Conservation (phyloP, 495 filamentous ascomycete species). For the Aspergillus carlsbadensis region DNA sequence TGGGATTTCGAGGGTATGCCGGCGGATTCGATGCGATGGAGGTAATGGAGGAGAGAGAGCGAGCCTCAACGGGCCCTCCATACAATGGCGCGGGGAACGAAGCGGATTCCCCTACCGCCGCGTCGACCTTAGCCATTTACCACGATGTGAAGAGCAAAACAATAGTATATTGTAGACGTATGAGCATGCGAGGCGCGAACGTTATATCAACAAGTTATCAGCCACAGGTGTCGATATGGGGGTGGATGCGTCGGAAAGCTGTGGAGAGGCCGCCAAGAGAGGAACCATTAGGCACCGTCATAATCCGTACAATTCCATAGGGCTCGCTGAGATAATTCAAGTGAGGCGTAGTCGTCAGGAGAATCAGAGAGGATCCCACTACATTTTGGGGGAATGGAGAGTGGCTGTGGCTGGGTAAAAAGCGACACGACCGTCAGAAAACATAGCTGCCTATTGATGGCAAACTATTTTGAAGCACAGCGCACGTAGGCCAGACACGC, state of each 20-base stretch:
- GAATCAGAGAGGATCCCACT: neutral
- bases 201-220: slow-evolving; percentile 13
- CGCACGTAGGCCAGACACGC: neutral
- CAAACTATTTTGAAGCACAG: slow-evolving; percentile 2
- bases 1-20: slow-evolving; percentile 73
- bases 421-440: slow-evolving; percentile 6
- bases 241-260: slow-evolving; percentile 16
- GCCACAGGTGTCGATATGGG: neutral
- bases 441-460: slow-evolving; percentile 21
- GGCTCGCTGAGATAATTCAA: neutral
- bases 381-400: neutral
- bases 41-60: slow-evolving; percentile 77
- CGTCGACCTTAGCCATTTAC: slow-evolving; percentile 27
- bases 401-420: slow-evolving; percentile 3
- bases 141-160: neutral
- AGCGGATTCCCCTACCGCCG: slow-evolving; percentile 21
- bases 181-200: neutral
- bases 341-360: neutral
- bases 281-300: slow-evolving; percentile 7
- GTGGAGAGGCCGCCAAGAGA: slow-evolving; percentile 18
- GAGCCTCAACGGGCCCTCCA: slow-evolving; percentile 64
- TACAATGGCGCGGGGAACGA: slow-evolving; percentile 27
- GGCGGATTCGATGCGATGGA: slow-evolving; percentile 84
- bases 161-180: neutral
- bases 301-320: neutral